phyloP scores from a whole-genome alignment of 257 asterid genomes.

The Fraxinus pennsylvanica region DNA sequence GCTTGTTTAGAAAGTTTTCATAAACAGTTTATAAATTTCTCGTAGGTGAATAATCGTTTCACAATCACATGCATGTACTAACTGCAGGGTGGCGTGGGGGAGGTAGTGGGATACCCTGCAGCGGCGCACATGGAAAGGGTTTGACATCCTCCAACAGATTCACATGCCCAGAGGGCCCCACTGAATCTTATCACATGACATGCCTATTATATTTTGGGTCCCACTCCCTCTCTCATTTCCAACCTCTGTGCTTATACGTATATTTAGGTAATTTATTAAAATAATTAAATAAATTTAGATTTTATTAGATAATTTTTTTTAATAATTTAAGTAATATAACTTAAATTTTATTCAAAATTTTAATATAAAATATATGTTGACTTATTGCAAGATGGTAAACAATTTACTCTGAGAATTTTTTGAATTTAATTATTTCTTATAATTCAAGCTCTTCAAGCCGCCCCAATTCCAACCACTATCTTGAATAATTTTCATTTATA shows the following conservation, averaged over 20 bases:
- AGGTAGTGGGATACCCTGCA: conserved; percentile 22
- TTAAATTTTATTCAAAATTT: no score
- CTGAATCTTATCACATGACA: conserved; percentile 48
- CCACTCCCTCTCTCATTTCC: conserved; percentile 14
- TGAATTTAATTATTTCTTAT: no score
- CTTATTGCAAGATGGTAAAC: neutral
- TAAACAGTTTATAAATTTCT: no score
- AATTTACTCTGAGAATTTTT: neutral
- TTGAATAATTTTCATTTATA: neutral
- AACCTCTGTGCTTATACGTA: neutral
- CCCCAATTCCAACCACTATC: neutral
- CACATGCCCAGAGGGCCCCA: conserved; percentile 50
- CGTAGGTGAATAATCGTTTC: no score
- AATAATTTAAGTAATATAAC: no score
- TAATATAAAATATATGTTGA: no score
- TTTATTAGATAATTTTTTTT: no score
- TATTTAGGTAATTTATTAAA: neutral
- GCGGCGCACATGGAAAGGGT: conserved; percentile 59
- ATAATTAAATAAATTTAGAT: neutral
- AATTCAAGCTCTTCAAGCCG: no score
- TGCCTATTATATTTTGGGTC: conserved; percentile 25
- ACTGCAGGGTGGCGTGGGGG: neutral
- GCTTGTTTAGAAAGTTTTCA: no score
- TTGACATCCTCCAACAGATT: conserved; percentile 47
- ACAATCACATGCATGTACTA: neutral